A percentile compares a stretch with the other conserved stretches of the same genome.
phyloP scores from a whole-genome alignment of 2,329 filamentous ascomycete species.

The Arachnomyces sp. region DNA sequence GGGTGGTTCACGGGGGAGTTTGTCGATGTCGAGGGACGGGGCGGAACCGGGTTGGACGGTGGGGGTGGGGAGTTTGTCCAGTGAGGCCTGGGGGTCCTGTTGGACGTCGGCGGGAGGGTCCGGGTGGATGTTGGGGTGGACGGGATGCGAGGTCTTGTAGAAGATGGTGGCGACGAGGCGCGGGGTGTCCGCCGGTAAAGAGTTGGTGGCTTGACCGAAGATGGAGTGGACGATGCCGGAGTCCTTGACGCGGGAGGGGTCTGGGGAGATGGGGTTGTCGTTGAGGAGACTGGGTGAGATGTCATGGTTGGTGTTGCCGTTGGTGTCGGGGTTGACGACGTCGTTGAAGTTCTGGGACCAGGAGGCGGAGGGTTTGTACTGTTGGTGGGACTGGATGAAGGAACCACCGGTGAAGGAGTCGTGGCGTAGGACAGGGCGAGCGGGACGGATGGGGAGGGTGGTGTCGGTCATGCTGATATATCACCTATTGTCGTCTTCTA shows the following conservation, averaged over 20 bases:
- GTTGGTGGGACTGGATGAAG: constrained; percentile 42
- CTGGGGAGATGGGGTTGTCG: constrained; percentile 30
- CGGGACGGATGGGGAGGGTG: constrained; percentile 23
- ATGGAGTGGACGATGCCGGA: constrained; percentile 41
- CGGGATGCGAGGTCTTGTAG: constrained; percentile 38
- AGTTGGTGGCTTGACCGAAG: constrained; percentile 31
- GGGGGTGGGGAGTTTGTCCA: constrained; percentile 33
- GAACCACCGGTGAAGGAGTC: constrained; percentile 35
- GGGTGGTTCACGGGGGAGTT: constrained; percentile 48
- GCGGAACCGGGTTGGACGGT: constrained; percentile 39
- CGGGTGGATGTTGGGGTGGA: constrained; percentile 41
- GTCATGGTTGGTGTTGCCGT: constrained; percentile 16
- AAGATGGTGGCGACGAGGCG: constrained; percentile 43
- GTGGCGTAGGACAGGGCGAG: constrained; percentile 37
- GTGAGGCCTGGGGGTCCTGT: no score
- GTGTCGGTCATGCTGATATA: constrained; percentile 22
- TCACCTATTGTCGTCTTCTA: not conserved
- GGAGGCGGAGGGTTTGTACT: constrained; percentile 36
- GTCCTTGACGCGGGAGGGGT: constrained; percentile 33
- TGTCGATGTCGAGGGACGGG: constrained; percentile 44
- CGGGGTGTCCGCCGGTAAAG: constrained; percentile 32
- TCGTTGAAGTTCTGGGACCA: constrained; percentile 27
- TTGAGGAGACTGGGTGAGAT: constrained; percentile 23
- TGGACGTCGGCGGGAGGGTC: constrained; percentile 29
- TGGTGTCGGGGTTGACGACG: constrained; percentile 22